A percentile compares a stretch with the other conserved stretches of the same genome.
Evolutionary conservation across 2,329 filamentous ascomycete species (phyloP).

Genomic region (Pyricularia pennisetigena): DNA sequence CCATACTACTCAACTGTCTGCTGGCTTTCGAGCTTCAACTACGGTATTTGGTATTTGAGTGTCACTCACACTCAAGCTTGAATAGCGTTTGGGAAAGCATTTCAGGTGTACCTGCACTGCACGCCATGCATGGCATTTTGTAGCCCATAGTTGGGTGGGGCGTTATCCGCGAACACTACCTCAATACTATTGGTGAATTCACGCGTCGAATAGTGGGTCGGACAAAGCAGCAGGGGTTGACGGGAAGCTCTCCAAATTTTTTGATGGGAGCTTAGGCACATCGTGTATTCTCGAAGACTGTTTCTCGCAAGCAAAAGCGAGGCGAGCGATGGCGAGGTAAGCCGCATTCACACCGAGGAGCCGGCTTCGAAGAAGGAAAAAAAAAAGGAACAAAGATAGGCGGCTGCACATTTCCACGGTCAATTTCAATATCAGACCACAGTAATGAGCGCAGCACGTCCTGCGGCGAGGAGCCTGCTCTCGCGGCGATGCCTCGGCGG

Average conservation of each 20-base stretch:
- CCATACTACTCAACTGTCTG: no score
- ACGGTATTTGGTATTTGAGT: no score
- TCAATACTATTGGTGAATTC: background rate
- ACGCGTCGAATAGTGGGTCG: background rate
- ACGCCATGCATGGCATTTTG: background rate
- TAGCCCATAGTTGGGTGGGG: background rate
- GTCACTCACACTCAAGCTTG: no score
- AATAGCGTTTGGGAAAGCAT: no score
- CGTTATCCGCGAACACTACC: background rate
- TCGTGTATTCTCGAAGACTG: background rate
- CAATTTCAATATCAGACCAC: background rate
- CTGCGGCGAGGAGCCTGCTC: constrained; percentile 39
- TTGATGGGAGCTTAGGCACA: background rate
- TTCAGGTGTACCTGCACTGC: no score
- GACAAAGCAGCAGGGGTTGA: background rate
- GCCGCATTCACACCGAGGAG: background rate
- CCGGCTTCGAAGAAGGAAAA: background rate
- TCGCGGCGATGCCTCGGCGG: constrained; percentile 22
- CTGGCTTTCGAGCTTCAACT: no score
- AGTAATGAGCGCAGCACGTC: constrained; percentile 44
- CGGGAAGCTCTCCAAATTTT: constrained; percentile 1
- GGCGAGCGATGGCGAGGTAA: background rate
- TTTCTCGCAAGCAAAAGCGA: background rate
- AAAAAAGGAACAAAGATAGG: background rate
- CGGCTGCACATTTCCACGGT: background rate